Conservation (phyloP, 768 basidiomycete species). For the Lentinula detonsa region DNA sequence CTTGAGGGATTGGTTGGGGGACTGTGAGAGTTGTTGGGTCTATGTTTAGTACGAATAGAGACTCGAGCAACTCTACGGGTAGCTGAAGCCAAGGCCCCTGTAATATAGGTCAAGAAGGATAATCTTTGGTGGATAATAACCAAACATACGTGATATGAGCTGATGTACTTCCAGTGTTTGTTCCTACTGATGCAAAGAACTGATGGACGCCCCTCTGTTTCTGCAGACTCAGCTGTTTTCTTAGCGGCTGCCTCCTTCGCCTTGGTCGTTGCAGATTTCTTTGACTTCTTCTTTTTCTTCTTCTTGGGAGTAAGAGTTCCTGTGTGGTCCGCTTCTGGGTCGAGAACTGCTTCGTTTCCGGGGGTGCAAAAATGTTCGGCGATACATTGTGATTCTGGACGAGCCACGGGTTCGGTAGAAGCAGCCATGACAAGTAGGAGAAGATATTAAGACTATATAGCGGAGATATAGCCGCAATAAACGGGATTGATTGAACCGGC, state of each 20-base stretch:
- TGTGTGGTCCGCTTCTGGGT: not conserved
- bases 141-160: conserved; percentile 76
- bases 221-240: conserved; percentile 23
- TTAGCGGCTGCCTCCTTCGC: conserved; percentile 24
- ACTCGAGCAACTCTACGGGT: conserved; percentile 80
- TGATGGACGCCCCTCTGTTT: conserved; percentile 46
- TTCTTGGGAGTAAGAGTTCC: conserved; percentile 39
- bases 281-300: conserved; percentile 64
- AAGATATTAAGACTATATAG: not conserved
- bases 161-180: conserved; percentile 93
- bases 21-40: conserved; percentile 61
- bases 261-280: conserved; percentile 47
- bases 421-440: not conserved
- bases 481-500: not conserved
- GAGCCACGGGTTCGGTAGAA: not conserved
- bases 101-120: not conserved
- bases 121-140: not conserved
- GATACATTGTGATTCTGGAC: not conserved
- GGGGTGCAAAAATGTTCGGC: not conserved
- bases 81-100: conserved; percentile 93
- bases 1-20: conserved; percentile 25
- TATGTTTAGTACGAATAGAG: conserved; percentile 70
- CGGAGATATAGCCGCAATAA: not conserved
- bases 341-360: not conserved
- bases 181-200: conserved; percentile 86